Conservation (phyloP, 2,329 filamentous ascomycete genomes). For the Corynespora cassiicola region DNA sequence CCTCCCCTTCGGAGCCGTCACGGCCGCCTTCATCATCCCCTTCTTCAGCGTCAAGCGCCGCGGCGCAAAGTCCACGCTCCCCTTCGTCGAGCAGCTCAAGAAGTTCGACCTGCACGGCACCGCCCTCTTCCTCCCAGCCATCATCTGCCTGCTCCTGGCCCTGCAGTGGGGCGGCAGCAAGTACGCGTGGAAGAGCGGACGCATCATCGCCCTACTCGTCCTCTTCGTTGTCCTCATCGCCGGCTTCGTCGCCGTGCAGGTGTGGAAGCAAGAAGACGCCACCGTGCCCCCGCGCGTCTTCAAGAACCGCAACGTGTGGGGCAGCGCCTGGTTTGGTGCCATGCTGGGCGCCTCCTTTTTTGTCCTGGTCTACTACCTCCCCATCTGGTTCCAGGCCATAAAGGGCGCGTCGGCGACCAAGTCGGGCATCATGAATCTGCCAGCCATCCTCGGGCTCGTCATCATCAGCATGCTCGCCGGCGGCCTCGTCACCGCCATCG, state of each 20-base stretch:
- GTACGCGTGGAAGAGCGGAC: conserved; percentile 52
- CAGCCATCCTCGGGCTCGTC: conserved; percentile 54
- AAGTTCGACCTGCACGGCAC: conserved; percentile 57
- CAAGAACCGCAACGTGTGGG: conserved; percentile 53
- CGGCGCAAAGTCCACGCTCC: conserved; percentile 38
- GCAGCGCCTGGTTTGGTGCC: conserved; percentile 48
- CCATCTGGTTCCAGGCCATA: conserved; percentile 59
- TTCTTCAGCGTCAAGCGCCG: conserved; percentile 45
- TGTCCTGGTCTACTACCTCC: conserved; percentile 53
- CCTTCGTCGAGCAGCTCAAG: conserved; percentile 46
- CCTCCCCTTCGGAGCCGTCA: conserved; percentile 57
- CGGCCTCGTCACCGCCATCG: conserved; percentile 46
- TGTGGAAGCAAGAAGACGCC: conserved; percentile 52
- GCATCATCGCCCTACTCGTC: conserved; percentile 56
- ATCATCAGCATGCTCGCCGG: conserved; percentile 51
- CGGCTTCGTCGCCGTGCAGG: conserved; percentile 51
- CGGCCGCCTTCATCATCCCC: conserved; percentile 48
- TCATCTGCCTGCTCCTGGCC: conserved; percentile 57
- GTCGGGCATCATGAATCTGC: conserved; percentile 57
- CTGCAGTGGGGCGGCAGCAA: conserved; percentile 59
- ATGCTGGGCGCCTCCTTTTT: conserved; percentile 54
- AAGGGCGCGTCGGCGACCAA: conserved; percentile 53
- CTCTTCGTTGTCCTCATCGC: conserved; percentile 51
- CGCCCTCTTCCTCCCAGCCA: conserved; percentile 51
- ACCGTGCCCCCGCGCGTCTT: conserved; percentile 56